Base-by-base conservation (phyloP, 2,329 filamentous ascomycete species). In the Hortaea werneckii region DNA sequence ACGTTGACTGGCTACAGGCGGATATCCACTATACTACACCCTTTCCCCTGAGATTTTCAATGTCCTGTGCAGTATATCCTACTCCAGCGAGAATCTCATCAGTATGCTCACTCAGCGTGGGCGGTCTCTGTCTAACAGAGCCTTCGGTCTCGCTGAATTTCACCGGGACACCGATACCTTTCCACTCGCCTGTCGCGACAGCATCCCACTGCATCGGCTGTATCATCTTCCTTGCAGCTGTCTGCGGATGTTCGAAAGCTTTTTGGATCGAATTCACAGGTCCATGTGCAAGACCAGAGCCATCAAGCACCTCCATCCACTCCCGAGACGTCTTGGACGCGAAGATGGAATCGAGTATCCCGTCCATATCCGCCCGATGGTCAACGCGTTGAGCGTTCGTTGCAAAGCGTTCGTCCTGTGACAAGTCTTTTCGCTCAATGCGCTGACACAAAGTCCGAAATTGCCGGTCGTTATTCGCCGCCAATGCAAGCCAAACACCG, bases 181-280 rank as follows among this genome's bases (percentile, higher is more conserved):
- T 54, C 54, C 56, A 55, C 40, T 55, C 45, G 4, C 56, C 54
- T 13, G 49, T 53, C 20, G 44, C 46, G 9, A 54, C 42, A 13
- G 55, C 55, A 40, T 56, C 52, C 50, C 52, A 57, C 26, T 43
- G 32, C n/a, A 57, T 38, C 40, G 54, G 47, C 26, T 50, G 43
- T 9, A 59, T 48, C 54, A 59, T 56, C 13, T 63, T 53, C 27
- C 68, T 58, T 0, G 68, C 70, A 12, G 52, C 37, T 0, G 64
- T 64, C 50, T 74, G 70, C 5, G 68, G 67, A 50, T 73, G 70
- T 5, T 59, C 52, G 48, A 73, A 72, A 0, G 66, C 68, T 28
- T 58, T 55, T 48, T 73, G 61, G 37, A 74, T 65, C 2, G 57
- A 68, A 49, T 74, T 74, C 34, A 73, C 68, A 1, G 70, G 65